These are phyloP conservation scores for Penicillium sp. DNA, from an alignment of 2,329 filamentous ascomycete species.

Conservation along the genomic window DNA sequence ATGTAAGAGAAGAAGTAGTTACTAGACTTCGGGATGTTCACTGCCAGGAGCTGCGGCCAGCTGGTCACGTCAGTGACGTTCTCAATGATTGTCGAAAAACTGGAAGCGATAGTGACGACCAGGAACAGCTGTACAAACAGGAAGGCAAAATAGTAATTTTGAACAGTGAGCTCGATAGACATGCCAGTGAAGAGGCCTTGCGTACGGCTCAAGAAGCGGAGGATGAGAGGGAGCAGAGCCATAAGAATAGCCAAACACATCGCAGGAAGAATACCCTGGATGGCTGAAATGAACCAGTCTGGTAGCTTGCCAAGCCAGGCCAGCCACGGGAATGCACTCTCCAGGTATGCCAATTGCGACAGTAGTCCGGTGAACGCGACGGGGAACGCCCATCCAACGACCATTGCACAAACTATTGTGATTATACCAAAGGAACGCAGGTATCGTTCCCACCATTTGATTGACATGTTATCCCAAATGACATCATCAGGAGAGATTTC, in stretches of 20 bases:
- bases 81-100: conserved; percentile 64
- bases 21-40: conserved; percentile 77
- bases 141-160: conserved; percentile 90
- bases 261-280: conserved; percentile 86
- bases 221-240: conserved; percentile 74
- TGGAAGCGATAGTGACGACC: conserved; percentile 80
- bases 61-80: conserved; percentile 66
- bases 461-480: conserved; percentile 95
- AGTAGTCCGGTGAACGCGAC: conserved; percentile 84
- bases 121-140: conserved; percentile 94
- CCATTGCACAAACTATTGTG: conserved; percentile 66
- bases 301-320: conserved; percentile 65
- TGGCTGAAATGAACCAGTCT: conserved; percentile 58
- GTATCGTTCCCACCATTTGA: conserved; percentile 91
- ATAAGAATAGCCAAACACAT: conserved; percentile 73
- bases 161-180: conserved; percentile 75
- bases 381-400: conserved; percentile 85
- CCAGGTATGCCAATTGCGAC: conserved; percentile 71
- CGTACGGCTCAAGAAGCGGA: conserved; percentile 68
- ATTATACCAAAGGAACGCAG: conserved; percentile 66
- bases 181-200: conserved; percentile 82
- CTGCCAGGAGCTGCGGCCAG: conserved; percentile 69
- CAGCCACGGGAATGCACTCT: conserved; percentile 66
- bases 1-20: conserved; percentile 99
- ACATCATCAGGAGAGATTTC: conserved; percentile 93